Conservation (phyloP, 805 yeast species). For the Debaryomyces prosopidis region DNA sequence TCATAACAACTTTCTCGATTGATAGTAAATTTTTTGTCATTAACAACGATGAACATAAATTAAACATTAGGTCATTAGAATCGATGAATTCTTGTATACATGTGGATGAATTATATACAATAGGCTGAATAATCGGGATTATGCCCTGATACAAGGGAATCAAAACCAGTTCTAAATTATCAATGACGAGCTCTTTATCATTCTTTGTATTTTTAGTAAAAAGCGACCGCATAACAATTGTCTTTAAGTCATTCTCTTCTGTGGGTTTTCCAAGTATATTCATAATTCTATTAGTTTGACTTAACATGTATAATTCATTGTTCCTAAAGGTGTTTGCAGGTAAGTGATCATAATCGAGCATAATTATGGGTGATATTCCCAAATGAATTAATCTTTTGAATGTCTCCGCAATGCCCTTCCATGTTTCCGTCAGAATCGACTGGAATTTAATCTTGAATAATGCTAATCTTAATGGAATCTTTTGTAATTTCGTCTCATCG, state of each 20-base stretch:
- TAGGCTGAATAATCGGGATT: conserved; percentile 69
- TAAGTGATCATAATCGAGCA: conserved; percentile 50
- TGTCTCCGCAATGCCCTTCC: conserved; percentile 56
- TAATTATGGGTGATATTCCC: conserved; percentile 75
- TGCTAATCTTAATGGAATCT: conserved; percentile 54
- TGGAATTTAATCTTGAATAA: conserved; percentile 51
- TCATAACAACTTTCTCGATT: conserved; percentile 77
- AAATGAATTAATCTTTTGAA: conserved; percentile 53
- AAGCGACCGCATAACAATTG: conserved; percentile 27
- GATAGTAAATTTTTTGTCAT: conserved; percentile 37
- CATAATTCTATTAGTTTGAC: conserved; percentile 31
- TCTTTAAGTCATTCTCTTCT: conserved; percentile 22
- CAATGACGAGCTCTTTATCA: conserved; percentile 12
- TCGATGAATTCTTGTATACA: conserved; percentile 26
- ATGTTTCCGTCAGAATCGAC: conserved; percentile 26
- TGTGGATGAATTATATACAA: conserved; percentile 37
- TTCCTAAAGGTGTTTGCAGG: conserved; percentile 27
- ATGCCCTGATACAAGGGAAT: conserved; percentile 46
- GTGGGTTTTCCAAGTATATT: conserved; percentile 20
- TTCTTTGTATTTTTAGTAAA: conserved; percentile 12
- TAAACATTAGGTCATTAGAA: conserved; percentile 23
- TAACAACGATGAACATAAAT: conserved; percentile 25
- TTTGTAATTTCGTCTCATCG: conserved; percentile 33
- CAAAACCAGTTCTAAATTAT: conserved; percentile 30
- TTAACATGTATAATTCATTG: conserved; percentile 30